A percentile compares a stretch with the other conserved stretches of the same genome.
These are phyloP conservation scores for Houttuynia cordata DNA, from an alignment of 164 flowering plant genomes.

Conservation along the genomic window DNA sequence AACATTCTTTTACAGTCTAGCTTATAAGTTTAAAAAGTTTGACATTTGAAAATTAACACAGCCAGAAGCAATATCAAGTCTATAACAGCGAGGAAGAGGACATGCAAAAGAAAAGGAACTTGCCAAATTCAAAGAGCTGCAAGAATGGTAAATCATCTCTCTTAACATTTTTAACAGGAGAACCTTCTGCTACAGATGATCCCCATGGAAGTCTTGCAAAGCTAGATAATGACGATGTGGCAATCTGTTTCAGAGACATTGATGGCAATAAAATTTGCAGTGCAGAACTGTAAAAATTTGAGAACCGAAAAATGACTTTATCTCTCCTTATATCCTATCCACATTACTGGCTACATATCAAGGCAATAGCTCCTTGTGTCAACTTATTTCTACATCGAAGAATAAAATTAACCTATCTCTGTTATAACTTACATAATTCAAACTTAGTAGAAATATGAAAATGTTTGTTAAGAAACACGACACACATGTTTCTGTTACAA, in stretches of 20 bases:
- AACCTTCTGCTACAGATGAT: conserved; percentile 23
- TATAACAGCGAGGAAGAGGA: not conserved
- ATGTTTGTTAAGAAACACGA: no score
- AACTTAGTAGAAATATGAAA: no score
- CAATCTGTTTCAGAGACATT: conserved; percentile 24
- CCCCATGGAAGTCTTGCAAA: conserved; percentile 74
- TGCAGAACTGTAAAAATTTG: not conserved
- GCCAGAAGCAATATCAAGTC: not conserved
- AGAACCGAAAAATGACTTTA: not conserved
- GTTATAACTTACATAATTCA: no score
- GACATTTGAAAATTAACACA: not conserved
- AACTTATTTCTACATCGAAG: no score
- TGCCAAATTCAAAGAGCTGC: conserved; percentile 72
- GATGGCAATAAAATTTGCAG: not conserved
- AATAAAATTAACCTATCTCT: no score
- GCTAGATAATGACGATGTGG: conserved; percentile 50
- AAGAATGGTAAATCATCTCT: conserved; percentile 26
- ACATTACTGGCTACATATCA: no score
- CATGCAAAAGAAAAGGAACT: conserved; percentile 1
- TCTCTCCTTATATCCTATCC: no score
- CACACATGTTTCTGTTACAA: no score
- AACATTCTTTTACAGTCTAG: not conserved
- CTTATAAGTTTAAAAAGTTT: not conserved
- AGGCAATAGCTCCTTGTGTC: no score
- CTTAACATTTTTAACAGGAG: conserved; percentile 8